A percentile compares a stretch with the other conserved stretches of the same genome.
Evolutionary conservation across 2,329 filamentous ascomycete genomes (phyloP).

Genomic region (Beauveria sp.): DNA sequence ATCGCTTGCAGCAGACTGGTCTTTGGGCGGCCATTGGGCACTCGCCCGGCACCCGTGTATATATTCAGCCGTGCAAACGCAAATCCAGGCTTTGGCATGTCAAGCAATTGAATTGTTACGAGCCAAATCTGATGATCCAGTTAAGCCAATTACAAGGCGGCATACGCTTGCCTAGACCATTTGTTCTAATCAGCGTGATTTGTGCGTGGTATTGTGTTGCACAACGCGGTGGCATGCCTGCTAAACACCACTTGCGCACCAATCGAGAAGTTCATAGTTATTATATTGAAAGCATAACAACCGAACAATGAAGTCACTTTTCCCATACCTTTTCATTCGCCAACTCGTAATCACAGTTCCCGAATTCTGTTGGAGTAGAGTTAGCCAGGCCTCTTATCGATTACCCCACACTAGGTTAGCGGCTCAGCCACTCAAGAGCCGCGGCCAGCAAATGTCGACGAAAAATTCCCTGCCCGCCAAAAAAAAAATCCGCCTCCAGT

Average conservation of each 20-base stretch:
- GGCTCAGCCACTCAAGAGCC: conserved; percentile 11
- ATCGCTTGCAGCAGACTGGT: not conserved
- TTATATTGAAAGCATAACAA: too few species aligned
- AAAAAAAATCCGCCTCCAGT: conserved; percentile 15
- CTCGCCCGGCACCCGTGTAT: not conserved
- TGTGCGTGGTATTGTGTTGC: conserved; percentile 9
- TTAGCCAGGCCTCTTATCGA: not conserved
- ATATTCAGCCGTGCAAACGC: conserved; percentile 2
- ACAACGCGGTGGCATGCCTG: too few species aligned
- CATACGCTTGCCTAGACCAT: not conserved
- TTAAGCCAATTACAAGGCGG: not conserved
- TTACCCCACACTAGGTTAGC: conserved; percentile 10
- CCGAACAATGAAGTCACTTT: too few species aligned
- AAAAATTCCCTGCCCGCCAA: conserved; percentile 11
- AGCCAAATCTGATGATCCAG: not conserved
- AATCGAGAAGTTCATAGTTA: too few species aligned
- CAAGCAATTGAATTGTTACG: not conserved
- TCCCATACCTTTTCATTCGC: too few species aligned
- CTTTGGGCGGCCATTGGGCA: not conserved
- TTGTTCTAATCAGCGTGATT: conserved; percentile 13
- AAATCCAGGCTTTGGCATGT: not conserved
- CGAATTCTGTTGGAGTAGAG: not conserved
- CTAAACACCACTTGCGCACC: too few species aligned
- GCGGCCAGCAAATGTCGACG: conserved; percentile 3
- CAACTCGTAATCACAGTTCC: not conserved